phyloP scores from a whole-genome alignment of 2,329 filamentous ascomycete genomes.

The Leptographium lundbergii region DNA sequence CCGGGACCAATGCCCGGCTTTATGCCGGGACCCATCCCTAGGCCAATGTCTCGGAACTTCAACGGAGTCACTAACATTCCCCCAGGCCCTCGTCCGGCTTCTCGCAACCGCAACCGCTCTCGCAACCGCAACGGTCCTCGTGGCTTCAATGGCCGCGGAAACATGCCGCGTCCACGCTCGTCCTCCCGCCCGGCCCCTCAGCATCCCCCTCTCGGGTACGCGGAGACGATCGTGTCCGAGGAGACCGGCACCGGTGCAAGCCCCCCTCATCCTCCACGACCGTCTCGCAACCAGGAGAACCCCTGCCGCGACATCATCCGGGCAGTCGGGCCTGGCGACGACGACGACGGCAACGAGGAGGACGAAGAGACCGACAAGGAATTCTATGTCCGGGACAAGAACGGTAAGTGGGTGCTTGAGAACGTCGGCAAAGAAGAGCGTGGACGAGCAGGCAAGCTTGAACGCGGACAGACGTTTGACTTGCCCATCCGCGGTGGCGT shows the following conservation, averaged over 20 bases:
- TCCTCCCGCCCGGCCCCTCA: not conserved
- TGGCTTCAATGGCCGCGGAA: not conserved
- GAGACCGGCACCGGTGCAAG: not conserved
- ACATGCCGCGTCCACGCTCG: not conserved
- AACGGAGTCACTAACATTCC: not conserved
- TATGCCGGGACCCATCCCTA: not conserved
- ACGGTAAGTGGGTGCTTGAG: not conserved
- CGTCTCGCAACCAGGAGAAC: not conserved
- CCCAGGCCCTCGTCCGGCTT: not conserved
- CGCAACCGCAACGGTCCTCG: not conserved
- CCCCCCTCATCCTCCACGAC: not conserved
- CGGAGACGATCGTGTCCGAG: not conserved
- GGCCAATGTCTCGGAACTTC: not conserved
- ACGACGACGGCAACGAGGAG: not conserved
- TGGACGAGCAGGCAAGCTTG: not conserved
- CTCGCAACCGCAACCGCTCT: too few relatives aligned
- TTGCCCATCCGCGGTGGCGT: not conserved
- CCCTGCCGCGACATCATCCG: not conserved
- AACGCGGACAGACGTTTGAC: not conserved
- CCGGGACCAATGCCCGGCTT: not conserved
- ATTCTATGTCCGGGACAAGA: not conserved
- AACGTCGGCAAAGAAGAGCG: too few relatives aligned
- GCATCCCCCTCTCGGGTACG: not conserved
- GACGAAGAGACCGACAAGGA: not conserved
- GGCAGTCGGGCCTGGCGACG: not conserved